phyloP scores from a whole-genome alignment of 225 moss, liverwort and hornwort genomes.

The Physcomitrium patens region DNA sequence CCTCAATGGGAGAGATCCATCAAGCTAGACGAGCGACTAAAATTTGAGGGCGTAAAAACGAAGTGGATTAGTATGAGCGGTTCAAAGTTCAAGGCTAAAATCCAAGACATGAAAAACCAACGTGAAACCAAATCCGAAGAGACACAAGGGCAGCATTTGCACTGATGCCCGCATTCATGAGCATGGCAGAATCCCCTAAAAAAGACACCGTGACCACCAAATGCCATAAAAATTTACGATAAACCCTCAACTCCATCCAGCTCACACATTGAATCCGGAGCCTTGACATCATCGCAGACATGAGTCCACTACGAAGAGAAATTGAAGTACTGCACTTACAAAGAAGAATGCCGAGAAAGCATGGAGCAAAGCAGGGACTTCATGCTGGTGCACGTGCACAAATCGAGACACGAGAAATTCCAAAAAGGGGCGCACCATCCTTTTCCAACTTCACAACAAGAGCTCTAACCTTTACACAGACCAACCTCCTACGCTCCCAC shows the following conservation, averaged over 20 bases:
- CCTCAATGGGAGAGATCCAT: background rate
- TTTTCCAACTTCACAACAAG: background rate
- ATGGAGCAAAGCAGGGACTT: conserved; percentile 50
- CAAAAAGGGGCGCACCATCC: conserved; percentile 46
- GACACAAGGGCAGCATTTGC: background rate
- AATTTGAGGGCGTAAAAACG: conserved; percentile 1
- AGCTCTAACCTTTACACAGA: background rate
- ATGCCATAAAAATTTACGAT: background rate
- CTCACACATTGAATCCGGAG: conserved; percentile 11
- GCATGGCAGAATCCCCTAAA: background rate
- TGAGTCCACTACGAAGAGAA: background rate
- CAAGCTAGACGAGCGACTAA: background rate
- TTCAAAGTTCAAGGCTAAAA: conserved; percentile 21
- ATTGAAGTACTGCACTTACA: conserved; percentile 36
- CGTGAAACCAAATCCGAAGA: background rate
- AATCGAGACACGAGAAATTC: conserved; percentile 47
- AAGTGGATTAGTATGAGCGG: background rate
- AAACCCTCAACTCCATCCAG: background rate
- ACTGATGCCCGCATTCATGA: too few relatives aligned
- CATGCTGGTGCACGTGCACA: conserved; percentile 54
- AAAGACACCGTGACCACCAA: background rate
- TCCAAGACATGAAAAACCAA: background rate
- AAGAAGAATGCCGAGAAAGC: conserved; percentile 69
- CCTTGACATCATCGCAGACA: background rate
- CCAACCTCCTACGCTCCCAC: conserved; percentile 18